Evolutionary conservation across 108 stramenopile species (phyloP), one percentile per base, ranked within the genome.

Genomic region (Fragilaria crotonensis): DNA sequence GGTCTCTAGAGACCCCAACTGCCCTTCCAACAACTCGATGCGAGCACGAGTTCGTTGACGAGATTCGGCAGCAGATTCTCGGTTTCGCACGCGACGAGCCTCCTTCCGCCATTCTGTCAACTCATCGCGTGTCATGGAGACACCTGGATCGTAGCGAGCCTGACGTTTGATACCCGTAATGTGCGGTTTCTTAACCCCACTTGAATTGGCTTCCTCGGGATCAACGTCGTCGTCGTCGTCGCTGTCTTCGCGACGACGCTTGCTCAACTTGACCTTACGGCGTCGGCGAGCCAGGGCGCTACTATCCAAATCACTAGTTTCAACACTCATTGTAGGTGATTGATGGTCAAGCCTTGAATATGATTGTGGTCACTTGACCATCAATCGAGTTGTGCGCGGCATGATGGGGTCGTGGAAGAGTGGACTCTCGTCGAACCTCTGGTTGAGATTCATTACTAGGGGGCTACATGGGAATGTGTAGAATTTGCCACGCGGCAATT

Each of bases 21-120:
- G 76, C 59, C 51, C 67, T 76, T 89, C 84, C 48, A 89, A 76
- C 41, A 71, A 74, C 23, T 60, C 66, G 45, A 89, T 80, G 25
- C 79, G 71, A 32, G 66, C 57, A 18, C 80, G 79, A 4, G 81
- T 89, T 56, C 75, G 70, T 45, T 66, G 56, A 21, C 87, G 61
- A 11, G 82, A 83, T 2, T 62, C 84, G 22, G 87, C 87, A 28
- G 87, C 87, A 45, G 69, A 72, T 45, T 83, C 79, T 0, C 87
- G 74, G 59, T 89, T 89, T 33, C 87, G 81, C 25, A 83, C 82
- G 3, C 84, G 79, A 3, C 87, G 79, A 30, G 81, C 81, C 58
- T 89, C 81, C 70, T 85, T 85, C 3, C 87, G 70, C 87, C 87
- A 89, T 33, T 57, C 72, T 44, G 71, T 67, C 25, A 85, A 70